Percentiles rank a stretch among this genome's conserved stretches.
Evolutionary conservation across 2,329 filamentous ascomycete genomes (phyloP).

Genomic region (Knufia petricola): DNA sequence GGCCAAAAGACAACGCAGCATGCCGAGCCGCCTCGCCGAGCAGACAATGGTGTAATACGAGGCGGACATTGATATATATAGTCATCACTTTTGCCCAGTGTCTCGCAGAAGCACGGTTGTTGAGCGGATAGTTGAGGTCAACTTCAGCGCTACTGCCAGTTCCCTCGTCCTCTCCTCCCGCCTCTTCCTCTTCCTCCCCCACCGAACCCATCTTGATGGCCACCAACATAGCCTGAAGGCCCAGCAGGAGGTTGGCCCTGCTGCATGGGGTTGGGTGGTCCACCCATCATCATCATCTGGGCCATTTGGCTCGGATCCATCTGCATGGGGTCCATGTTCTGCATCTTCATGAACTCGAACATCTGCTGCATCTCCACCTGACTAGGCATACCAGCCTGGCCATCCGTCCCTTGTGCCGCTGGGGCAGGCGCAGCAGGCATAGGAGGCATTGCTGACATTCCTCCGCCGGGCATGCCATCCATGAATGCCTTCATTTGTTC

Average conservation of each 20-base stretch:
- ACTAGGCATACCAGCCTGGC: slow-evolving; percentile 34
- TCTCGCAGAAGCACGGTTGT: no score
- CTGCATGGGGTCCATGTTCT: slow-evolving; percentile 44
- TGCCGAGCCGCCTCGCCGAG: no score
- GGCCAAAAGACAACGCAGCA: background rate
- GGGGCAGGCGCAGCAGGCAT: slow-evolving; percentile 6
- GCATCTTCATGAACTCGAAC: slow-evolving; percentile 45
- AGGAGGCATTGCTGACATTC: slow-evolving; percentile 39
- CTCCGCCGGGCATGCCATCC: slow-evolving; percentile 32
- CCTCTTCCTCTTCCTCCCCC: slow-evolving; percentile 29
- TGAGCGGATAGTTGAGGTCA: no score
- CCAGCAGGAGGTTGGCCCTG: slow-evolving; percentile 24
- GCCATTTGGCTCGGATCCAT: slow-evolving; percentile 45
- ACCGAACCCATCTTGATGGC: slow-evolving; percentile 18
- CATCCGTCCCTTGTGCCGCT: slow-evolving; percentile 26
- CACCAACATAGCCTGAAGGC: slow-evolving; percentile 15
- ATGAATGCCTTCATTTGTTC: slow-evolving; percentile 54
- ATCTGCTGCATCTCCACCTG: slow-evolving; percentile 44
- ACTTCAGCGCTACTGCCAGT: slow-evolving; percentile 15
- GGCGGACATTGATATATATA: no score
- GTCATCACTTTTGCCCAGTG: no score
- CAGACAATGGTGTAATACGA: no score
- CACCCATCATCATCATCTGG: slow-evolving; percentile 43
- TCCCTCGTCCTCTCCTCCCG: slow-evolving; percentile 31
- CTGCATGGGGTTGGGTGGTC: slow-evolving; percentile 27